Percentiles rank a stretch among this genome's conserved stretches.
Conservation (phyloP, 2,329 filamentous ascomycete genomes). For the Grosmannia clavigera region DNA sequence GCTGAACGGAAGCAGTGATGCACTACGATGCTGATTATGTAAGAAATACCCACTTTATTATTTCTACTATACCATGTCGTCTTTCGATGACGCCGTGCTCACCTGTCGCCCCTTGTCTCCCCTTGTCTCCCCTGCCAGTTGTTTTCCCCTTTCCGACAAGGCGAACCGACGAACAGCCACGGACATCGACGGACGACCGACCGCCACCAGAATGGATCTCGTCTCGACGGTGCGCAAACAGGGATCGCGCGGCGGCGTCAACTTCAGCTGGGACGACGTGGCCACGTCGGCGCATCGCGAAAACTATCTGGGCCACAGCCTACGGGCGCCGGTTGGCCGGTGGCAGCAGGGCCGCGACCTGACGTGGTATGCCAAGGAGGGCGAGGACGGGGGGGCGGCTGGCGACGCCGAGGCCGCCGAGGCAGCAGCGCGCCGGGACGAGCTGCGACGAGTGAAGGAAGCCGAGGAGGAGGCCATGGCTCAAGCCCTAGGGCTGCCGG, state of each 20-base stretch:
- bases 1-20: neutral
- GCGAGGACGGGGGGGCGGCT: slow-evolving; percentile 10
- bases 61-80: too few relatives aligned
- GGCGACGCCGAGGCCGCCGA: slow-evolving; percentile 19
- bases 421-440: slow-evolving; percentile 50
- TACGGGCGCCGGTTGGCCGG: slow-evolving; percentile 84
- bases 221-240: slow-evolving; percentile 81
- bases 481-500: slow-evolving; percentile 61
- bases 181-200: too few relatives aligned
- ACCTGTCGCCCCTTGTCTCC: too few relatives aligned
- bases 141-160: neutral
- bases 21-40: neutral
- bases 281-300: slow-evolving; percentile 78
- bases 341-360: slow-evolving; percentile 72
- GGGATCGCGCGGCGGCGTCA: slow-evolving; percentile 83
- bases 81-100: too few relatives aligned
- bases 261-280: slow-evolving; percentile 96
- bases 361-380: slow-evolving; percentile 52
- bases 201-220: slow-evolving; percentile 59
- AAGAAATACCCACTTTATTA: neutral
- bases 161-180: neutral
- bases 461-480: slow-evolving; percentile 88
- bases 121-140: too few relatives aligned
- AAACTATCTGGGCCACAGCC: slow-evolving; percentile 76
- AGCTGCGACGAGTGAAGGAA: slow-evolving; percentile 73